A percentile compares a stretch with the other conserved stretches of the same genome.
These are phyloP conservation scores for Limonium bicolor DNA, from an alignment of 148 eudicot genomes.

Conservation along the genomic window DNA sequence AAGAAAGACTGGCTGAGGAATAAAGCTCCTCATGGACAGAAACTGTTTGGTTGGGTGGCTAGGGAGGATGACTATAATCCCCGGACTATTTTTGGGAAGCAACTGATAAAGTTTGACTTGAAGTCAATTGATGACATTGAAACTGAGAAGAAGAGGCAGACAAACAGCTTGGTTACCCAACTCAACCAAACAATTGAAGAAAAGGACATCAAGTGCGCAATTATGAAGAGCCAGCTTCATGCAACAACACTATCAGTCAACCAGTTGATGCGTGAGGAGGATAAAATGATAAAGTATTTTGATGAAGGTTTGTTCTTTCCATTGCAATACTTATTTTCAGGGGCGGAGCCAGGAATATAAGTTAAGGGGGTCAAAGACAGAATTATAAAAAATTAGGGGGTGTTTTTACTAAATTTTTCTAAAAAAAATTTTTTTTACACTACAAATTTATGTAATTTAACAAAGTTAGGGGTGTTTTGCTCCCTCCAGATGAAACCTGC, in stretches of 20 bases:
- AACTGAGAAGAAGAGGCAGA: conserved; percentile 32
- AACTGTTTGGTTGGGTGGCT: conserved; percentile 69
- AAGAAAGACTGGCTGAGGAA: conserved; percentile 24
- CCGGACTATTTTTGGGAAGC: conserved; percentile 24
- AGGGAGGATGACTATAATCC: conserved; percentile 41
- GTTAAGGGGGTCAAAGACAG: no score
- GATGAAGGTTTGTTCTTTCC: conserved; percentile 85
- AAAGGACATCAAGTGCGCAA: conserved; percentile 28
- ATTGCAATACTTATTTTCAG: no score
- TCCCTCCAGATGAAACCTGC: no score
- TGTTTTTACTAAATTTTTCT: no score
- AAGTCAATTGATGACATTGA: conserved; percentile 44
- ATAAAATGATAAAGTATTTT: conserved; percentile 30
- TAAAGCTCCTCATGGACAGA: conserved; percentile 22
- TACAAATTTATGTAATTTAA: no score
- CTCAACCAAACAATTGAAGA: conserved; percentile 18
- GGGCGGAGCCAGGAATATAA: no score
- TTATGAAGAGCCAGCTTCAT: conserved; percentile 26
- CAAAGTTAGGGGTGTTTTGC: no score
- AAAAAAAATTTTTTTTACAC: no score
- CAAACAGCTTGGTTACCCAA: conserved; percentile 16
- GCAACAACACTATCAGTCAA: conserved; percentile 20
- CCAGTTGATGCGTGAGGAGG: conserved; percentile 29
- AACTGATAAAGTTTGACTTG: conserved; percentile 42
- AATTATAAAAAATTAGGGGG: no score